Base-by-base conservation (phyloP, 768 basidiomycete genomes). In the Lentinus brumalis region DNA sequence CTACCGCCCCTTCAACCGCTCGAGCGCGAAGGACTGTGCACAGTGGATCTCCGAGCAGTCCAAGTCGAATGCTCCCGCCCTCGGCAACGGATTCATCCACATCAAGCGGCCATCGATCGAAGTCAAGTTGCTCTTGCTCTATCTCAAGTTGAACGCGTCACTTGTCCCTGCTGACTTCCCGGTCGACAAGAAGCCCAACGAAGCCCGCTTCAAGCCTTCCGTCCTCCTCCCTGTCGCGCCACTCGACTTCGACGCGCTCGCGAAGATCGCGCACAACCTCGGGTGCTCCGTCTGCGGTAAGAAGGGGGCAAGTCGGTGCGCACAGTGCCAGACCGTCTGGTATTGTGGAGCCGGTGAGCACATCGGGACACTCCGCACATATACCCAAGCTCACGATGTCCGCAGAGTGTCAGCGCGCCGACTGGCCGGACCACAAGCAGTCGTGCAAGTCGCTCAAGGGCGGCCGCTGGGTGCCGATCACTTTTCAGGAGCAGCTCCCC, bases 281-380 rank as follows among this genome's bases (percentile, higher is more conserved):
- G 77, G 78, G 4, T 80, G 78, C 52, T 73, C 71, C 26, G 63
- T 79, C 0, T 81, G 79, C 53, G 77, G 79, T 2, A 71, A 74
- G 53, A 71, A 62, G 53, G 71, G 69, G 11, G 63, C 62, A 21
- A 75, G 70, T 39, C 65, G 71, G 32, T 81, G 79, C 57, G 50
- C 70, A 1, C 70, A 70, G 41, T 79, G 78, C 51, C 62, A 73
- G 21, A 68, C 69, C 0, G 72, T 72, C n/a, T 60, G 70, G 7
- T 79, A 79, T 59, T 79, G 78, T 56, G 64, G 76, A 32, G 66
- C 66, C 65, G 73, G 77, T 77, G 21, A 26, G 21, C 21, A n/a
- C n/a, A n/a, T n/a, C 53, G 69, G 15, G n/a, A 9, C 49, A 9
- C n/a, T 3, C 16, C 29, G 4, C 9, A 41, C 4, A 11, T 4